Evolutionary conservation across 225 moss, liverwort and hornwort species (phyloP), one percentile per base, ranked within the genome.

Genomic region (Marchantia paleacea): DNA sequence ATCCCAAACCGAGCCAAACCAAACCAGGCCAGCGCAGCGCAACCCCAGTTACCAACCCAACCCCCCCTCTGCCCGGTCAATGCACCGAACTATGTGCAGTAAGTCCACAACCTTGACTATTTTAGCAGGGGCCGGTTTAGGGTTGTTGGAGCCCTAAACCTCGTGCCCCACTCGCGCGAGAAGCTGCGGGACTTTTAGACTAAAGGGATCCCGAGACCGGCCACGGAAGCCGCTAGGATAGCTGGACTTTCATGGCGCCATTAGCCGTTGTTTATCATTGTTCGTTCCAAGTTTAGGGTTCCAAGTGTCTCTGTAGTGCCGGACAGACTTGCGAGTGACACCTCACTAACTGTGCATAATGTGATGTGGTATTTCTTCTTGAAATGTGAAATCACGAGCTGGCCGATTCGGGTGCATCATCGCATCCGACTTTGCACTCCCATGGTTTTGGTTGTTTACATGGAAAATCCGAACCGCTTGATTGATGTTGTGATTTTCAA

Each of bases 101-200:
- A 55, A 19, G 72, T 52, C 51, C 12, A 39, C 28, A 74, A 13
- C 0, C 28, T 14, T 7, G 53, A 53, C 58, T 58, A 58, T 16
- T 75, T 75, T 39, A 75, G 58, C 58, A 58, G 15, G 7, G 55
- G 20, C 58, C 31, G 55, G 75, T 76, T 76, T 60, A 76, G 75
- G 75, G 58, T 60, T 76, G 26, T n/a, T 6, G 28, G 60, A 30
- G 31, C 15, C 28, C 16, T 74, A 53, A 55, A 14, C 55, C 75
- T 20, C 16, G 60, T 47, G 58, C 58, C 31, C 51, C 28, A 70
- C 39, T 16, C 19, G 69, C 13, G 11, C 19, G 69, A 16, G 18
- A 70, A 14, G 15, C 15, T 25, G 25, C 26, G 39, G 39, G 39
- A 28, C 69, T 47, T 70, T 47, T 69, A 48, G 15, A 29, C 20